Conservation (phyloP, 179 eudicot species). For the Silene coronaria region DNA sequence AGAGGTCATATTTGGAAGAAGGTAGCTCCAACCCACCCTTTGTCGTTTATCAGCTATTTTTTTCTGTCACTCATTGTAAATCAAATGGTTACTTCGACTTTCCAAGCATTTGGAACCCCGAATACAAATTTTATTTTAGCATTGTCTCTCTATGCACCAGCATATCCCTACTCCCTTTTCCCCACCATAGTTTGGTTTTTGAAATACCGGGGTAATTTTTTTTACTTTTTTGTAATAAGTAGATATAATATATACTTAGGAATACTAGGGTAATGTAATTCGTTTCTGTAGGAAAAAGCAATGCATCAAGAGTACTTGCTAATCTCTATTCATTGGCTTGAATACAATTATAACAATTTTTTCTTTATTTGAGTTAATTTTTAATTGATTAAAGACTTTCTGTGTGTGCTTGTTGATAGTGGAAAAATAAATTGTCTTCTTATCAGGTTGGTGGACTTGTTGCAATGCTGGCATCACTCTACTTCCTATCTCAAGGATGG, state of each 20-base stretch:
- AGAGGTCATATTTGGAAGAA: slow-evolving; percentile 80
- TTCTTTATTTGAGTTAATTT: too few species aligned
- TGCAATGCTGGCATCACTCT: slow-evolving; percentile 78
- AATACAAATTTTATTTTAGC: background rate
- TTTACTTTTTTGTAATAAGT: too few species aligned
- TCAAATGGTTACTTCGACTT: background rate
- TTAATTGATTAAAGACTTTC: background rate
- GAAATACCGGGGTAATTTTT: too few species aligned
- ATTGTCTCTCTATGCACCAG: background rate
- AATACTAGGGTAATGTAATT: too few species aligned
- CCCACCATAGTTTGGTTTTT: too few species aligned
- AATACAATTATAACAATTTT: too few species aligned
- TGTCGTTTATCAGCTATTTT: slow-evolving; percentile 10
- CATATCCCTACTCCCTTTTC: too few species aligned
- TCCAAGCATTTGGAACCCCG: background rate
- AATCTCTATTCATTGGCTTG: background rate
- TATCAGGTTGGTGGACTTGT: slow-evolving; percentile 75
- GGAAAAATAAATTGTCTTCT: slow-evolving; percentile 15
- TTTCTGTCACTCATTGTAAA: background rate
- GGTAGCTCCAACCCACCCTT: slow-evolving; percentile 32
- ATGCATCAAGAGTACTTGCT: background rate
- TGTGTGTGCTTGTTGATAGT: slow-evolving; percentile 3
- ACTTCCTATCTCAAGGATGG: slow-evolving; percentile 92
- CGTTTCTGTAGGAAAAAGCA: background rate
- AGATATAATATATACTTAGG: too few species aligned